Percentiles rank a stretch among this genome's conserved stretches.
Evolutionary conservation across 805 yeast genomes (phyloP).

Genomic region (Candida maris): DNA sequence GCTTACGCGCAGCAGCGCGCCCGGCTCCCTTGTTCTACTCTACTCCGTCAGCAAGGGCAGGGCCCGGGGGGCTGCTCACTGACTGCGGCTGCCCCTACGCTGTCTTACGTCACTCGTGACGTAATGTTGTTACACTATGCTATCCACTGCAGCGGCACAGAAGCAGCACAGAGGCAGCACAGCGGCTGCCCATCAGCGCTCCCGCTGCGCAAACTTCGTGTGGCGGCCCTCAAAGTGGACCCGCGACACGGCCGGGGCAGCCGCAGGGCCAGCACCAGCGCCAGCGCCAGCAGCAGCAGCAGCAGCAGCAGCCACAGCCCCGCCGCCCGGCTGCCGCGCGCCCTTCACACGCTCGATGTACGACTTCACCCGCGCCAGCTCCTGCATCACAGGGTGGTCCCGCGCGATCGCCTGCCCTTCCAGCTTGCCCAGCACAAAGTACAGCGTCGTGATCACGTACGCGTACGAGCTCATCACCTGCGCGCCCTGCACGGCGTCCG

Average conservation of each 20-base stretch:
- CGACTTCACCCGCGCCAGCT: constrained; percentile 60
- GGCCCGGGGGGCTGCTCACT: no score
- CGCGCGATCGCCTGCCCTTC: constrained; percentile 51
- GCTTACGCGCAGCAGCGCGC: constrained; percentile 1
- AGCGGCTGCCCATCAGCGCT: no score
- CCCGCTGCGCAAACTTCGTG: constrained; percentile 30
- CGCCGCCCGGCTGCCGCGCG: constrained; percentile 28
- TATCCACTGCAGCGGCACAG: no score
- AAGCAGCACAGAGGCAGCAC: no score
- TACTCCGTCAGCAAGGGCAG: no score
- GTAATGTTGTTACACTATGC: no score
- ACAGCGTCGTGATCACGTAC: constrained; percentile 52
- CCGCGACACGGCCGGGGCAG: constrained; percentile 50
- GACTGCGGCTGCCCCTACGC: no score
- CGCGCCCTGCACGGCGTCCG: constrained; percentile 26
- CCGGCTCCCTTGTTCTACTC: no score
- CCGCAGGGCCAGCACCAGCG: constrained; percentile 23
- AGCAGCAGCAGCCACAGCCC: constrained; percentile 17
- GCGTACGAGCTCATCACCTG: constrained; percentile 36
- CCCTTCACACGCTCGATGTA: constrained; percentile 59
- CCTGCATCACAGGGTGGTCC: constrained; percentile 62
- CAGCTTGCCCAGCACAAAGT: constrained; percentile 57
- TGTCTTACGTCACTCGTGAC: no score
- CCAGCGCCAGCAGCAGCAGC: constrained; percentile 38
- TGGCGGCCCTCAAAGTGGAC: constrained; percentile 53